phyloP scores from a whole-genome alignment of 2,329 filamentous ascomycete genomes.

The Arthrobotrys sphaeroides region DNA sequence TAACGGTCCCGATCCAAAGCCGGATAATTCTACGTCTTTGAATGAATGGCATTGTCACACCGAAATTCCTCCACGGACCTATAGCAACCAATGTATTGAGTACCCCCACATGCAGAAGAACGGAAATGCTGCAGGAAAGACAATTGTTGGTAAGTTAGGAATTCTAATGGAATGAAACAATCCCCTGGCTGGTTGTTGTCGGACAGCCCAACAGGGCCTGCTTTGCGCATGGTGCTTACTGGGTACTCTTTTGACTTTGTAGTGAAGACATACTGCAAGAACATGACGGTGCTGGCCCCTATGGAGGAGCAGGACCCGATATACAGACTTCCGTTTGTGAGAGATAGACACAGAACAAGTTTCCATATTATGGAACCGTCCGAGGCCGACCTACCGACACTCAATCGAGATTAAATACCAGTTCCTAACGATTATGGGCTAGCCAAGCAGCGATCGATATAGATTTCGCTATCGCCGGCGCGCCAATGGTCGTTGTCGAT shows the following conservation, averaged over 20 bases:
- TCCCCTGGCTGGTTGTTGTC: slow-evolving; percentile 1
- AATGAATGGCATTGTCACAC: no score
- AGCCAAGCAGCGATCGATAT: background rate
- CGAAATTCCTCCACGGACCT: no score
- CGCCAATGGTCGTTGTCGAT: background rate
- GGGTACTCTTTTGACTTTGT: background rate
- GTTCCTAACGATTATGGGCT: background rate
- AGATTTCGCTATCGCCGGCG: background rate
- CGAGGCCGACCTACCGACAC: background rate
- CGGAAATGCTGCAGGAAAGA: slow-evolving; percentile 27
- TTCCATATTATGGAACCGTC: slow-evolving; percentile 13
- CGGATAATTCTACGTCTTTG: no score
- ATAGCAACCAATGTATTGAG: slow-evolving; percentile 1
- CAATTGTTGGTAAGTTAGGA: slow-evolving; percentile 44
- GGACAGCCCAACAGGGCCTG: background rate
- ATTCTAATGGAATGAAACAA: slow-evolving; percentile 30
- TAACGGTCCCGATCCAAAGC: no score
- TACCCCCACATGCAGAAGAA: slow-evolving; percentile 16
- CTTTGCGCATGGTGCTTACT: background rate
- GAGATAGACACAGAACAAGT: background rate
- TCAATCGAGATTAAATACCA: background rate
- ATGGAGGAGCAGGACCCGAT: slow-evolving; percentile 10
- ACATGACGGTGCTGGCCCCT: slow-evolving; percentile 4
- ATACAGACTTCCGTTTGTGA: slow-evolving; percentile 2
- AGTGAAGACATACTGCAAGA: slow-evolving; percentile 26